Conservation (phyloP, 1,284 basidiomycete genomes). For the Boletus semigastroideus region DNA sequence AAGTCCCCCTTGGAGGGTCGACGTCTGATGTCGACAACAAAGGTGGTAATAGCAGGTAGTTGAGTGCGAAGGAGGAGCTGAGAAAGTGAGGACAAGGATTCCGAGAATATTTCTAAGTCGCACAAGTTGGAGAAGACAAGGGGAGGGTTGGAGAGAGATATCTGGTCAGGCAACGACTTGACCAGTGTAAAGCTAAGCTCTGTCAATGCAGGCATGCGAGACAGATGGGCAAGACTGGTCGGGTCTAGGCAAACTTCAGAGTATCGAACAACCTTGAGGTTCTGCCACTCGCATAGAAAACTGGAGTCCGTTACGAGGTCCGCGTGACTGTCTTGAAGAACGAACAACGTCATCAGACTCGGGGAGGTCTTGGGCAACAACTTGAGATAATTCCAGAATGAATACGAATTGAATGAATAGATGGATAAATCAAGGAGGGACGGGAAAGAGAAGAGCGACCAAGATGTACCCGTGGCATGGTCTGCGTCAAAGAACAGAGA, state of each 20-base stretch:
- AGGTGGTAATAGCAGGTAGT: background rate
- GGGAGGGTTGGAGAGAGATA: too few species aligned
- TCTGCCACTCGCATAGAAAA: background rate
- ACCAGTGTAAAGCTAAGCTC: background rate
- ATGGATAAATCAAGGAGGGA: background rate
- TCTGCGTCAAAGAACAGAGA: too few species aligned
- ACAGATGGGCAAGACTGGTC: background rate
- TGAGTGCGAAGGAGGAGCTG: background rate
- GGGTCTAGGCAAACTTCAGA: background rate
- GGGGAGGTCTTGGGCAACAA: background rate
- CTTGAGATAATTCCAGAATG: background rate
- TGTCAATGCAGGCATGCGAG: background rate
- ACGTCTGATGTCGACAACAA: background rate
- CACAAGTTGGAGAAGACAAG: too few species aligned
- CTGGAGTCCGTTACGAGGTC: background rate
- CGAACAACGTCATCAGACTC: background rate
- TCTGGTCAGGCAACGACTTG: too few species aligned
- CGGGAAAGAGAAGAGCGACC: background rate
- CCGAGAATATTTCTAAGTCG: too few species aligned
- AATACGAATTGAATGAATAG: background rate
- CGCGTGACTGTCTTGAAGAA: background rate
- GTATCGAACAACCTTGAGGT: too few species aligned
- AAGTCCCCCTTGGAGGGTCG: background rate
- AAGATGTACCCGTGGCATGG: background rate
- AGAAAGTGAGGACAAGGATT: too few species aligned